Evolutionary conservation across 1,284 basidiomycete genomes (phyloP), one percentile per base, ranked within the genome.

Genomic region (Puccinia horiana): DNA sequence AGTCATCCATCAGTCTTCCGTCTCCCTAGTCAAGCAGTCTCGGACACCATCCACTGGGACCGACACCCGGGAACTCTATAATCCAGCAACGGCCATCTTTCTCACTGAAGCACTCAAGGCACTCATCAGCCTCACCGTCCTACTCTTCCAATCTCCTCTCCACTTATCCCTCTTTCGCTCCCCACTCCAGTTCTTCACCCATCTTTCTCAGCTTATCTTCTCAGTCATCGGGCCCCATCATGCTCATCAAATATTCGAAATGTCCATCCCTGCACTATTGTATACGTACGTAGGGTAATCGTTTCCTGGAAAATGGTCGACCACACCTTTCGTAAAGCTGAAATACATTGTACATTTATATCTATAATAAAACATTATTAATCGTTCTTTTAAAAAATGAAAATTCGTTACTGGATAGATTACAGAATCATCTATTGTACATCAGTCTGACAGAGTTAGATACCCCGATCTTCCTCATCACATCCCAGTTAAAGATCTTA

Each of bases 361-460:
- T n/a, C n/a, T n/a, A n/a, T n/a, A n/a, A n/a, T n/a, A n/a, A n/a
- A n/a, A n/a, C n/a, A n/a, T n/a, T n/a, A n/a, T n/a, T n/a, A n/a
- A n/a, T n/a, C n/a, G n/a, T n/a, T n/a, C n/a, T n/a, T n/a, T n/a
- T n/a, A n/a, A n/a, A 29, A 47, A 52, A 32, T 49, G 14, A 32
- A 37, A 5, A 9, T 3, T 37, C 40, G 11, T 29, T 67, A 5
- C 32, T 44, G n/a, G n/a, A n/a, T 47, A 78, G 76, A 26, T 11
- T 79, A 56, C 77, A 79, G 35, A 79, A 79, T 42, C 58, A 79
- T 52, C 52, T 79, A 42, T 58, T 79, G 44, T 79, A 79, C 49
- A 42, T 79, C 54, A 69, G 58, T 11, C 11, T 79, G 14, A 11
- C 47, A 0, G 26, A 72, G 23, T 44, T 79, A 35, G 65, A 79